A percentile compares a stretch with the other conserved stretches of the same genome.
These are phyloP conservation scores for Kingdonia uniflora DNA, from an alignment of 164 flowering plant genomes.

Conservation along the genomic window DNA sequence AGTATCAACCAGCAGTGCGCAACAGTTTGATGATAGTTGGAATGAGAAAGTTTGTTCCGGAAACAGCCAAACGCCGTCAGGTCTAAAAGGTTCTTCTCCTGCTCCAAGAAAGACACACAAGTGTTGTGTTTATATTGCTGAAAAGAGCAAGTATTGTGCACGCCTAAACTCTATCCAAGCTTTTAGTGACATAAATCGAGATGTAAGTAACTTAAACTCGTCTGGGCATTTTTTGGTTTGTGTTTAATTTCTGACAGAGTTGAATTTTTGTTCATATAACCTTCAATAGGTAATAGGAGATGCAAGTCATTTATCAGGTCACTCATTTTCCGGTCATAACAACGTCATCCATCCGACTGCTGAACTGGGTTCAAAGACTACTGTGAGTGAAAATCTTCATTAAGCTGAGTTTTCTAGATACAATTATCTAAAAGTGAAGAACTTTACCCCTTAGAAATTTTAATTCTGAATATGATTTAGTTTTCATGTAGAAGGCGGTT, in stretches of 20 bases:
- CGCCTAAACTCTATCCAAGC: slow-evolving; percentile 90
- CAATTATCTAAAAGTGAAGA: too few relatives aligned
- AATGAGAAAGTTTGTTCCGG: slow-evolving; percentile 31
- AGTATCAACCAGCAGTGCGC: slow-evolving; percentile 28
- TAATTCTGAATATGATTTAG: too few relatives aligned
- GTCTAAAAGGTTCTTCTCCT: slow-evolving; percentile 35
- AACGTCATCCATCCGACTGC: slow-evolving; percentile 87
- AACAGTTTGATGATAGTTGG: slow-evolving; percentile 60
- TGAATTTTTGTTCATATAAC: neutral
- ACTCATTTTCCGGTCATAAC: slow-evolving; percentile 68
- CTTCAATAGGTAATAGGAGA: slow-evolving; percentile 66
- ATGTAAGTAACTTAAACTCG: slow-evolving; percentile 46
- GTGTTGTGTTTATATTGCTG: slow-evolving; percentile 90
- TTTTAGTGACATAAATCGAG: slow-evolving; percentile 85
- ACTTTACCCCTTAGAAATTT: too few relatives aligned
- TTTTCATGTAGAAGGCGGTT: too few relatives aligned
- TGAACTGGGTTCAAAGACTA: slow-evolving; percentile 81
- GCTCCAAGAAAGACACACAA: slow-evolving; percentile 43
- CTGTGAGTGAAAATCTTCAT: slow-evolving; percentile 38
- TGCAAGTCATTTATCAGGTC: slow-evolving; percentile 79
- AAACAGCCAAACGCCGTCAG: slow-evolving; percentile 37
- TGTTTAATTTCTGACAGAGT: neutral
- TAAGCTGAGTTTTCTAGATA: too few relatives aligned
- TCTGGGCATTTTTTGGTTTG: too few relatives aligned
- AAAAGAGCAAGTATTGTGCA: slow-evolving; percentile 65